Evolutionary conservation across 2,329 filamentous ascomycete species (phyloP).

Genomic region (Pseudonectria buxi): DNA sequence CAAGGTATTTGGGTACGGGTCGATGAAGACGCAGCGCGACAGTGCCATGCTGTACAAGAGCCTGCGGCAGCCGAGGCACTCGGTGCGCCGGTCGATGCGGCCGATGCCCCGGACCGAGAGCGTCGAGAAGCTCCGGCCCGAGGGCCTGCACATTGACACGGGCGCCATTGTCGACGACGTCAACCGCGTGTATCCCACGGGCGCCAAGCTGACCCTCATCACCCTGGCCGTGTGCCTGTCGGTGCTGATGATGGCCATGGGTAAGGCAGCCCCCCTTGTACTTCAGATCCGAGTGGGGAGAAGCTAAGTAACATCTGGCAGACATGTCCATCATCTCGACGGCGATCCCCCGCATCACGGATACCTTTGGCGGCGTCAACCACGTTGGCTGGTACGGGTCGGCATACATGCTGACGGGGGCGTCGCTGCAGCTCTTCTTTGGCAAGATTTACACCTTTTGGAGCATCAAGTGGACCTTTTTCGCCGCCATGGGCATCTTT

Average conservation of each 20-base stretch:
- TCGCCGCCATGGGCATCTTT: conserved; percentile 33
- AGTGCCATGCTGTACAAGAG: too few relatives aligned
- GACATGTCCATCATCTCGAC: conserved; percentile 37
- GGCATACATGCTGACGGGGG: conserved; percentile 35
- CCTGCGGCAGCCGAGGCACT: not conserved
- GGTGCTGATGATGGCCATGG: conserved; percentile 36
- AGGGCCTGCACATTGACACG: not conserved
- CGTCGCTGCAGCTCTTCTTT: conserved; percentile 33
- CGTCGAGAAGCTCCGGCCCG: conserved; percentile 21
- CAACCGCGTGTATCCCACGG: conserved; percentile 16
- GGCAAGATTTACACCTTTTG: conserved; percentile 41
- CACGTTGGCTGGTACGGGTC: conserved; percentile 46
- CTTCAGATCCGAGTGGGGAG: conserved; percentile 2
- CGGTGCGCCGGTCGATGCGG: conserved; percentile 1
- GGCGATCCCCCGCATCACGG: conserved; percentile 37
- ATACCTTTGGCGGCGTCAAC: conserved; percentile 35
- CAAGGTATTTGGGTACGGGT: conserved; percentile 19
- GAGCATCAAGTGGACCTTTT: conserved; percentile 35
- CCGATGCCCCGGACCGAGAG: conserved; percentile 15
- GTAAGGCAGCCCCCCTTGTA: conserved; percentile 9
- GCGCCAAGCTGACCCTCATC: conserved; percentile 26
- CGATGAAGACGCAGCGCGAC: conserved; percentile 16
- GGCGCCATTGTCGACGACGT: not conserved
- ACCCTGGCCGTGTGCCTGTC: conserved; percentile 32
- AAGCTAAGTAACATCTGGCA: conserved; percentile 3